phyloP scores from a whole-genome alignment of 371 early-diverging fungal species.

The Blyttiomyces sp. region DNA sequence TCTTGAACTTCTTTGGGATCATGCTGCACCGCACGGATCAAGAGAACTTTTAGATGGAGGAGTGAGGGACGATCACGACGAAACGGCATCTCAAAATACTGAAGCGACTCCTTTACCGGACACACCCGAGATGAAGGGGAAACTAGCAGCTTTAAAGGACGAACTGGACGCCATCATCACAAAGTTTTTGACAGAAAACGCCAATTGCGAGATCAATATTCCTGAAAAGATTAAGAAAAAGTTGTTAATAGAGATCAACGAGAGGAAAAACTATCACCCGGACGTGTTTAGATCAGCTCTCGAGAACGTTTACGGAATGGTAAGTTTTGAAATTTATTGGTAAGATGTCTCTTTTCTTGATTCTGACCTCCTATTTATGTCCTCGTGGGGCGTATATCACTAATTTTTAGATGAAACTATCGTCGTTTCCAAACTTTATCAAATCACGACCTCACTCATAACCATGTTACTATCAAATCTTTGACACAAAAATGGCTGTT shows the following conservation, averaged over 20 bases:
- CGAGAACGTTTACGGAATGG: conserved; percentile 9
- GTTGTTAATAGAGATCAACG: background rate
- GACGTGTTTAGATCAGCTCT: background rate
- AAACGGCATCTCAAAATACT: background rate
- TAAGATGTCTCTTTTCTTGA: no score
- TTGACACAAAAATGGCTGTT: no score
- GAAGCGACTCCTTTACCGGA: background rate
- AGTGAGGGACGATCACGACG: background rate
- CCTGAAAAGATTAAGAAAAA: background rate
- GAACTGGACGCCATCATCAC: conserved; percentile 1
- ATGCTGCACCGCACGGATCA: background rate
- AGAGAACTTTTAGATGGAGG: background rate
- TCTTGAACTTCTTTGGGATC: background rate
- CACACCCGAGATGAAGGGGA: background rate
- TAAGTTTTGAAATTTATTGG: no score
- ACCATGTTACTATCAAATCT: no score
- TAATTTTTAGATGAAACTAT: no score
- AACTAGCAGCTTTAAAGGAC: background rate
- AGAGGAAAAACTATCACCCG: conserved; percentile 1
- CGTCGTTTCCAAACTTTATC: no score
- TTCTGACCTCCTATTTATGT: no score
- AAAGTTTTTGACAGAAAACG: conserved; percentile 1
- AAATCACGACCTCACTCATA: no score
- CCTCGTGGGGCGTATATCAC: no score
- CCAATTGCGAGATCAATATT: background rate